Percentiles rank a stretch among this genome's conserved stretches.
Evolutionary conservation across 2,329 filamentous ascomycete species (phyloP).

Genomic region (Coniochaeta sp.): DNA sequence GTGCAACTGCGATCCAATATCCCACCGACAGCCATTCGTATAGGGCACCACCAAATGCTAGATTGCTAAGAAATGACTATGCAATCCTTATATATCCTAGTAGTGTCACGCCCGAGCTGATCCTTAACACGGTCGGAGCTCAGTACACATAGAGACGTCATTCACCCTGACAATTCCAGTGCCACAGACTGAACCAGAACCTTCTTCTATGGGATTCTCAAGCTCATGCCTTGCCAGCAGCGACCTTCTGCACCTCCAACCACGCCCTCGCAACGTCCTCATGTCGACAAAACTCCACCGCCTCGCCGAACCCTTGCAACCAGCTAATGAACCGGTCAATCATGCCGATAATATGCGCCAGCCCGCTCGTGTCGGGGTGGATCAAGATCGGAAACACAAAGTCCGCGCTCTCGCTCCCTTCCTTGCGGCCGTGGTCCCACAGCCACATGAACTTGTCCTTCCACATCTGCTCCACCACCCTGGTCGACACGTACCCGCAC

Average conservation of each 20-base stretch:
- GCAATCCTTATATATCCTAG: too few relatives aligned
- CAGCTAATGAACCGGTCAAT: constrained; percentile 39
- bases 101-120: too few relatives aligned
- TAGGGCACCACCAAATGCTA: too few relatives aligned
- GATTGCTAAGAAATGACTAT: too few relatives aligned
- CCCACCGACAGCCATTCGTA: too few relatives aligned
- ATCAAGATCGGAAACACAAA: constrained; percentile 44
- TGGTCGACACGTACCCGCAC: constrained; percentile 49
- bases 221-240: neutral
- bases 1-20: too few relatives aligned
- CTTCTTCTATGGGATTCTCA: too few relatives aligned
- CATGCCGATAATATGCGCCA: constrained; percentile 50
- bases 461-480: constrained; percentile 53
- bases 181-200: too few relatives aligned
- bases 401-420: constrained; percentile 18
- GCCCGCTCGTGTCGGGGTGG: constrained; percentile 52
- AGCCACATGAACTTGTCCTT: constrained; percentile 51
- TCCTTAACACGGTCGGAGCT: too few relatives aligned
- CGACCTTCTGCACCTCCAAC: constrained; percentile 12
- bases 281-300: constrained; percentile 36
- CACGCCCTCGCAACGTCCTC: constrained; percentile 33
- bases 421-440: constrained; percentile 27
- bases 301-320: constrained; percentile 34
- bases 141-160: too few relatives aligned
- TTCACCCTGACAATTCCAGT: too few relatives aligned